phyloP scores from a whole-genome alignment of 2,329 filamentous ascomycete species.

The Endoconidiophora laricicola region DNA sequence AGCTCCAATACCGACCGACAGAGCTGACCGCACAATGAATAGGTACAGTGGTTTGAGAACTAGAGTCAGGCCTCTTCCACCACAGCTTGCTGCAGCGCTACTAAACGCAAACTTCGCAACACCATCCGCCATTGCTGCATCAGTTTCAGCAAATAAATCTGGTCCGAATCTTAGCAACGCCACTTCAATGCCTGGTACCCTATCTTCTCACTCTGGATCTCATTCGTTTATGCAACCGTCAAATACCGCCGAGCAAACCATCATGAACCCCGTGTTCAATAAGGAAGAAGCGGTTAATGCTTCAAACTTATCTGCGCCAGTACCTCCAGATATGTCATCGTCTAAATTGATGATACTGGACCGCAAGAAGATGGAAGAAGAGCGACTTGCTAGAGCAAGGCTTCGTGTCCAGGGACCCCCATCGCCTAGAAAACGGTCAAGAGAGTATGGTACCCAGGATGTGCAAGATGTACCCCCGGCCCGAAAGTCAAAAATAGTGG shows the following conservation, averaged over 20 bases:
- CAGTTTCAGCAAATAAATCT: not conserved
- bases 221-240: too few species aligned
- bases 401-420: not conserved
- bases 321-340: not conserved
- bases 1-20: slow-evolving; percentile 6
- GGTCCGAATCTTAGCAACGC: too few species aligned
- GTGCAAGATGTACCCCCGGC: too few species aligned
- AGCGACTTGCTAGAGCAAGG: slow-evolving; percentile 48
- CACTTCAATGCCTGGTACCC: too few species aligned
- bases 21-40: not conserved
- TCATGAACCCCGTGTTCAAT: not conserved
- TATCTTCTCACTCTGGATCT: too few species aligned
- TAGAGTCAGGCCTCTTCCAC: slow-evolving; percentile 4
- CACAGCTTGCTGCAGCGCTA: slow-evolving; percentile 7
- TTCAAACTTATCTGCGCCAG: not conserved
- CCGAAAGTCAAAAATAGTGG: too few species aligned
- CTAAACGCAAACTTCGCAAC: slow-evolving; percentile 10
- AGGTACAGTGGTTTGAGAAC: not conserved
- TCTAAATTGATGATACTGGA: slow-evolving; percentile 41
- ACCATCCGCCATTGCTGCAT: slow-evolving; percentile 8
- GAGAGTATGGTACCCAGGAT: not conserved
- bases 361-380: slow-evolving; percentile 70
- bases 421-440: not conserved
- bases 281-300: not conserved
- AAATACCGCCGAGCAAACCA: too few species aligned